Percentiles rank a stretch among this genome's conserved stretches.
These are phyloP conservation scores for Sporothrix humicola DNA, from an alignment of 2,329 filamentous ascomycete genomes.

Conservation along the genomic window DNA sequence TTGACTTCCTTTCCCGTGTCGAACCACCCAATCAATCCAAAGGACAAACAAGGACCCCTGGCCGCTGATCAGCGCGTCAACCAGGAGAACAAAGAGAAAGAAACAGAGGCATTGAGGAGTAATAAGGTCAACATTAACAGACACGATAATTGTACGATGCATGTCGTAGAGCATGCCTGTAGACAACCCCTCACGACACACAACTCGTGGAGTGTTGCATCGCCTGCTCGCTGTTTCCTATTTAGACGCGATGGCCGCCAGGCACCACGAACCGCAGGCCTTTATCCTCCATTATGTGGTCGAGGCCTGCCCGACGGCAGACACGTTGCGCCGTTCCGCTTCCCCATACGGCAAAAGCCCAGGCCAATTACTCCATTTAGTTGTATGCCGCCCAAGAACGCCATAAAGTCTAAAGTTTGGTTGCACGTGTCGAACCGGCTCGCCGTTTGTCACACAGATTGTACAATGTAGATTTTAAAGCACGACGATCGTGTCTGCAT, in stretches of 20 bases:
- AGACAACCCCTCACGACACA: neutral
- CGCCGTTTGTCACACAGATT: neutral
- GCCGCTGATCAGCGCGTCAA: constrained; percentile 11
- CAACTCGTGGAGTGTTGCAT: neutral
- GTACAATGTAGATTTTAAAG: no score
- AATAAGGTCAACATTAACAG: neutral
- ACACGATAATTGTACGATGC: neutral
- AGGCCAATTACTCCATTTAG: constrained; percentile 6
- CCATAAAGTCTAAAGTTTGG: neutral
- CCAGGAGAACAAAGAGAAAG: neutral
- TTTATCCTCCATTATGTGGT: no score
- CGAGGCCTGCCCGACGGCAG: neutral
- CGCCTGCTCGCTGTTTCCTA: neutral
- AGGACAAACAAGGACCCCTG: constrained; percentile 5
- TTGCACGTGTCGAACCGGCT: constrained; percentile 8
- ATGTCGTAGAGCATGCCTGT: neutral
- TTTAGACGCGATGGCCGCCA: constrained; percentile 10
- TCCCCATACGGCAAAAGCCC: constrained; percentile 13
- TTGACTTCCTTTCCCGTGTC: neutral
- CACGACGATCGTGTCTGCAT: neutral
- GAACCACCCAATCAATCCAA: neutral
- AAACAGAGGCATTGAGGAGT: no score
- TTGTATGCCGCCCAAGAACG: neutral
- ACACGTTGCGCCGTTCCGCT: constrained; percentile 13
- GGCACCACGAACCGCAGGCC: neutral